Conservation (phyloP, 1,284 basidiomycete species). For the Neolentinus lepideus region DNA sequence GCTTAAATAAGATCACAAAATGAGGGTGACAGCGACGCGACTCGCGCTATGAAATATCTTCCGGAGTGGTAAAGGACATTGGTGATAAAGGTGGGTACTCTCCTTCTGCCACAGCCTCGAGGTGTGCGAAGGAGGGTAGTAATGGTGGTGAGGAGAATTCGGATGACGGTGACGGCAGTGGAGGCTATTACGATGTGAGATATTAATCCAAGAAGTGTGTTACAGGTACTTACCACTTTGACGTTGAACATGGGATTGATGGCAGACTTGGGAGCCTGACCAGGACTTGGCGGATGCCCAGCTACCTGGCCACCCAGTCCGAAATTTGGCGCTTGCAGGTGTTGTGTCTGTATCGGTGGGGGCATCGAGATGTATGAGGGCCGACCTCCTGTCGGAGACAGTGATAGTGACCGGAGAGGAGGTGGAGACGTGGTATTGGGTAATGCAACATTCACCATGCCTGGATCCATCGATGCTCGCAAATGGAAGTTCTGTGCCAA, state of each 20-base stretch:
- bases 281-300: conserved; percentile 41
- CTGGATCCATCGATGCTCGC: conserved; percentile 63
- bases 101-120: conserved; percentile 76
- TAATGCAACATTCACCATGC: conserved; percentile 30
- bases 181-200: conserved; percentile 33
- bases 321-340: conserved; percentile 25
- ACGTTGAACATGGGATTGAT: conserved; percentile 85
- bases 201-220: conserved; percentile 10
- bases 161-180: conserved; percentile 32
- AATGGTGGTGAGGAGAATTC: conserved; percentile 24
- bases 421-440: conserved; percentile 63
- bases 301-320: conserved; percentile 20
- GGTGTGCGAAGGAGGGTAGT: conserved; percentile 68
- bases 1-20: conserved; percentile 8
- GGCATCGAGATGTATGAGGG: conserved; percentile 26
- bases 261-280: conserved; percentile 51
- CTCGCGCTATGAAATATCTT: conserved; percentile 17
- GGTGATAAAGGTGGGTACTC: conserved; percentile 62
- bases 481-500: conserved; percentile 72
- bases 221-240: conserved; percentile 57
- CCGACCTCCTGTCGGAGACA: conserved; percentile 46
- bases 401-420: conserved; percentile 63
- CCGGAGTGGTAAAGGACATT: conserved; percentile 59
- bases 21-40: conserved; percentile 3
- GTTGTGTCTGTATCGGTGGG: conserved; percentile 45